Conservation (phyloP, 768 basidiomycete species). For the Mycena kentingensis region DNA sequence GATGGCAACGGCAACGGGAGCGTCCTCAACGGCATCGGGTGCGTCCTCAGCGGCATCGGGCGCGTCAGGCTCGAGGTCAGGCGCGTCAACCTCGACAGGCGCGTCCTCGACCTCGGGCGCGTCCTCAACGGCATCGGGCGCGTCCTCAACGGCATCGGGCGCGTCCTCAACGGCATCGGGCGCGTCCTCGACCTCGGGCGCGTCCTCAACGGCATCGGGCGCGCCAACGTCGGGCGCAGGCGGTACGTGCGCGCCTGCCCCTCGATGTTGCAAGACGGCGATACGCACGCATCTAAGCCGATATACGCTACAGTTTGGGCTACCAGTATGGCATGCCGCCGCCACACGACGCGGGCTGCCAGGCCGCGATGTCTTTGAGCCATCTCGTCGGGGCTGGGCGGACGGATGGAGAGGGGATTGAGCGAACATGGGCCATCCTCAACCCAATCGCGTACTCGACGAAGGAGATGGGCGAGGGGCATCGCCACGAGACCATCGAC, state of each 20-base stretch:
- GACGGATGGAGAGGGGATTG: slow-evolving; percentile 17
- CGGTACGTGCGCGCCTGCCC: background rate
- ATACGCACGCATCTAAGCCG: slow-evolving; percentile 27
- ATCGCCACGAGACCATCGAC: slow-evolving; percentile 29
- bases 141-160: too few relatives aligned
- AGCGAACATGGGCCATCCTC: slow-evolving; percentile 30
- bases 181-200: too few relatives aligned
- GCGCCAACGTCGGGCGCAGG: too few relatives aligned
- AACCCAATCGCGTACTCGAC: slow-evolving; percentile 29
- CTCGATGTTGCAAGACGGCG: slow-evolving; percentile 5
- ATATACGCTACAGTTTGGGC: slow-evolving; percentile 14
- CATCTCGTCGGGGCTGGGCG: slow-evolving; percentile 9
- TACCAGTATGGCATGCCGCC: slow-evolving; percentile 22
- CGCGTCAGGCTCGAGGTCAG: too few relatives aligned
- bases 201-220: too few relatives aligned
- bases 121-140: too few relatives aligned
- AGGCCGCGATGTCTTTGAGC: slow-evolving; percentile 9
- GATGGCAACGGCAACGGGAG: too few relatives aligned
- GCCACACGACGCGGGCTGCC: slow-evolving; percentile 20
- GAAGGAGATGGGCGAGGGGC: slow-evolving; percentile 32
- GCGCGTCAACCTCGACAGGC: too few relatives aligned
- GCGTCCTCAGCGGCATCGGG: too few relatives aligned
- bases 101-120: too few relatives aligned
- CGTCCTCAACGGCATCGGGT: too few relatives aligned
- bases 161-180: too few relatives aligned